Conservation (phyloP, 352 stramenopile species). For the Pythium apleroticum region DNA sequence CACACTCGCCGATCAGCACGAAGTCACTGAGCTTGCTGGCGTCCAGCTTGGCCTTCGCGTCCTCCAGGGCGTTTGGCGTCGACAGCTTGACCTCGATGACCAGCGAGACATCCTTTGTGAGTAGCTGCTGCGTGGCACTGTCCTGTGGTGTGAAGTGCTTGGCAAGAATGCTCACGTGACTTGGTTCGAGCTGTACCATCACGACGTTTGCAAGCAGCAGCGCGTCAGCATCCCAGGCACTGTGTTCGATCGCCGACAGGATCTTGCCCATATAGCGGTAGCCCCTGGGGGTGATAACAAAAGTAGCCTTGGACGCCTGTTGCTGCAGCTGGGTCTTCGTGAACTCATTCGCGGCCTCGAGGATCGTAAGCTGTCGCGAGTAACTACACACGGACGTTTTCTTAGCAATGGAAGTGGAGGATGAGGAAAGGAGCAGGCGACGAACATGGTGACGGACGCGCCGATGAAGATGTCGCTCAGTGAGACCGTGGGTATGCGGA, state of each 20-base stretch:
- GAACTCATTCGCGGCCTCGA: slow-evolving; percentile 70
- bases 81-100: slow-evolving; percentile 46
- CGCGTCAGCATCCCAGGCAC: slow-evolving; percentile 5
- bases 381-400: slow-evolving; percentile 50
- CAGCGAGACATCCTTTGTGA: slow-evolving; percentile 51
- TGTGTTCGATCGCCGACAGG: slow-evolving; percentile 44
- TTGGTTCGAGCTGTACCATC: slow-evolving; percentile 49
- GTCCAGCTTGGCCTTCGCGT: slow-evolving; percentile 26
- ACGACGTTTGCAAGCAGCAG: slow-evolving; percentile 39
- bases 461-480: slow-evolving; percentile 69
- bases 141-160: slow-evolving; percentile 14
- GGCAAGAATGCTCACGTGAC: slow-evolving; percentile 32
- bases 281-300: slow-evolving; percentile 49
- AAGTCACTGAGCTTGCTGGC: slow-evolving; percentile 16
- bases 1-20: slow-evolving; percentile 28
- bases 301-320: slow-evolving; percentile 37
- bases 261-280: slow-evolving; percentile 55
- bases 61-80: slow-evolving; percentile 31
- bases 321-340: slow-evolving; percentile 40
- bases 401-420: not conserved
- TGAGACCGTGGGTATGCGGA: slow-evolving; percentile 65
- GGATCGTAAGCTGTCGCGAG: slow-evolving; percentile 65
- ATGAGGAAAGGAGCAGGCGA: not conserved
- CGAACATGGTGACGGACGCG: slow-evolving; percentile 65
- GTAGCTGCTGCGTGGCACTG: slow-evolving; percentile 18